phyloP scores from a whole-genome alignment of 2,329 filamentous ascomycete genomes.

The Aspergillus amoenus region DNA sequence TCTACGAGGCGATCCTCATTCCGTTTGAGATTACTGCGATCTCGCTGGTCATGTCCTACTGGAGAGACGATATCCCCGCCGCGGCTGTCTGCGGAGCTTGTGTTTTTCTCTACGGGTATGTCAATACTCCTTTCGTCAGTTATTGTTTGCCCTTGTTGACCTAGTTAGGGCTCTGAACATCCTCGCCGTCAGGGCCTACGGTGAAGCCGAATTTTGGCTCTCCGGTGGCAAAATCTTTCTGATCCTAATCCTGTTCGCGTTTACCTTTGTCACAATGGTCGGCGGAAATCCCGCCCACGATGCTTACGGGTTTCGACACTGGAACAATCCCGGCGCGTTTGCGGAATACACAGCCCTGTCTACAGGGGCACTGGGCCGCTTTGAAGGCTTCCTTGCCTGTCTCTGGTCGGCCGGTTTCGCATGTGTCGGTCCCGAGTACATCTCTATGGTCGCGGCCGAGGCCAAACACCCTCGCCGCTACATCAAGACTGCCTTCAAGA shows the following conservation, averaged over 20 bases:
- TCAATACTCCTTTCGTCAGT: not conserved
- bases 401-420: constrained; percentile 66
- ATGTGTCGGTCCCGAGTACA: constrained; percentile 63
- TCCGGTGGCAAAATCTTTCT: constrained; percentile 57
- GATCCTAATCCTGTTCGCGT: constrained; percentile 64
- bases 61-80: constrained; percentile 39
- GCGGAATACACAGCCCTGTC: constrained; percentile 51
- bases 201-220: constrained; percentile 19
- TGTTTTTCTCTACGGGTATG: constrained; percentile 28
- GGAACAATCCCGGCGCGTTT: constrained; percentile 27
- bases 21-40: constrained; percentile 46
- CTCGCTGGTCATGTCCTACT: constrained; percentile 42
- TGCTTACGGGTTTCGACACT: constrained; percentile 66
- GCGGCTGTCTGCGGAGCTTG: constrained; percentile 34
- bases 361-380: constrained; percentile 60
- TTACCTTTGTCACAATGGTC: constrained; percentile 76
- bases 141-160: not conserved
- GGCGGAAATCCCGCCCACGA: constrained; percentile 71
- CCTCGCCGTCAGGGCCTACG: constrained; percentile 13
- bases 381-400: constrained; percentile 59
- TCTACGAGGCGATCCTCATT: constrained; percentile 42
- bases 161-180: constrained; percentile 10
- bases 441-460: constrained; percentile 60
- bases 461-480: constrained; percentile 64
- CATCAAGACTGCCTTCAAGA: constrained; percentile 70